Evolutionary conservation across 495 filamentous ascomycete species (phyloP), one percentile per base, ranked within the genome.

Genomic region (Cercophora scortea): DNA sequence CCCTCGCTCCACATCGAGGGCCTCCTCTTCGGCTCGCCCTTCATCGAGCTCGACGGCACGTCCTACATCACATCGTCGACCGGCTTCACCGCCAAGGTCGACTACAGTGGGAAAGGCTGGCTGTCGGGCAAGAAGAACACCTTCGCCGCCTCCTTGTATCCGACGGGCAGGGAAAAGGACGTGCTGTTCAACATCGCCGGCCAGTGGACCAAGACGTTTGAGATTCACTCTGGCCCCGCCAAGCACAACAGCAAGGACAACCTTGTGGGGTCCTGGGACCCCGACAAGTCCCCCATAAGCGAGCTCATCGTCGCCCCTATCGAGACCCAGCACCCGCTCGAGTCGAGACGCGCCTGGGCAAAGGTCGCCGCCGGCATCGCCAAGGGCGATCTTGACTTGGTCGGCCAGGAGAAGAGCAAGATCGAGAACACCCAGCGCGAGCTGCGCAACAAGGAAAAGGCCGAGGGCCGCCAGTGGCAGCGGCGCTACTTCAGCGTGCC

Each of bases 1-100:
- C 93, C 93, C 2, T 83, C 81, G 45, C 83, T 97, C 25, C 91
- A 97, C 71, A 92, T 97, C 52, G 94, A 97, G 70, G 89, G 89
- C 6, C 78, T 98, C 34, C 87, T 96, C 66, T 93, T 88, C 57
- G 93, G 90, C 46, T 82, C 87, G 2, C 90, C 92, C 2, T 96
- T 88, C 61, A 85, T 96, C 51, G 94, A 98, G 65, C 80, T 98
- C 12, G 88, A 94, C 52, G 84, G 84, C 62, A 74, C 74, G 38
- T 86, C 86, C 46, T 88, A 85, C 67, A 98, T 98, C 63, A 79
- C 78, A 25, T 91, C 87, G 53, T 91, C 86, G 18, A 83, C 83
- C 4, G 93, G 93, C 55, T 97, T 85, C 70, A 84, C 89, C n/a
- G 79, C 90, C 45, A 93, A 91, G 69, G 89, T 97, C 58, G 87